These are phyloP conservation scores for Casuarina equisetifolia DNA, from an alignment of 306 rosid genomes.

Conservation along the genomic window DNA sequence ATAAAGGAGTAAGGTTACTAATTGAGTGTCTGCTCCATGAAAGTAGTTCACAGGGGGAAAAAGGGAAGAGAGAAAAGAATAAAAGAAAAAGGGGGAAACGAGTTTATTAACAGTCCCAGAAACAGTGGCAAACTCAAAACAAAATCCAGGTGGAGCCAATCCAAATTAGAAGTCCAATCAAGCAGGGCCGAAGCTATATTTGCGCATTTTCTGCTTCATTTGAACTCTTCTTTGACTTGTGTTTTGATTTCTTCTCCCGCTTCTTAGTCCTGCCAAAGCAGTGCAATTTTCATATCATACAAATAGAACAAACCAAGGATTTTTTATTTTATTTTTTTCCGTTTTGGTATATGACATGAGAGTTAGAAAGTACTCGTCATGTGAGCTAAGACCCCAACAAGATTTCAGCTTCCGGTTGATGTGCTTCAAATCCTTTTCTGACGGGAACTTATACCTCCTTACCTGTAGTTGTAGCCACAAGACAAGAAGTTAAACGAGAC, in stretches of 20 bases:
- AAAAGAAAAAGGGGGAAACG: too few species aligned
- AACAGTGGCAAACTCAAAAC: neutral
- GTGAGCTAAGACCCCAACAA: slow-evolving; percentile 88
- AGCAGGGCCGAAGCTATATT: slow-evolving; percentile 24
- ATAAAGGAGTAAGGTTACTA: neutral
- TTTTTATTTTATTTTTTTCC: neutral
- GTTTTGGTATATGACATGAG: slow-evolving; percentile 20
- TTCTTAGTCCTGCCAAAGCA: slow-evolving; percentile 66
- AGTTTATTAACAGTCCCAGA: too few species aligned
- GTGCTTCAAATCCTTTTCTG: slow-evolving; percentile 87
- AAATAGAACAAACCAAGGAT: neutral
- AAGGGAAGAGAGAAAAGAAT: too few species aligned
- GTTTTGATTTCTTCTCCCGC: slow-evolving; percentile 94
- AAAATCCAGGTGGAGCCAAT: neutral
- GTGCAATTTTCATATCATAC: slow-evolving; percentile 15
- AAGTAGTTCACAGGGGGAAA: too few species aligned
- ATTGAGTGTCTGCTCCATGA: too few species aligned
- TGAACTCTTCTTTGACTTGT: slow-evolving; percentile 77
- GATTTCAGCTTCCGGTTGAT: slow-evolving; percentile 79
- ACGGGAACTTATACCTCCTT: slow-evolving; percentile 59
- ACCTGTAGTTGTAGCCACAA: slow-evolving; percentile 45
- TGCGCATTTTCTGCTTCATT: slow-evolving; percentile 43
- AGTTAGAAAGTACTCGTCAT: slow-evolving; percentile 63
- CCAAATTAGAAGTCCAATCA: neutral
- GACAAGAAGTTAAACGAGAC: slow-evolving; percentile 34